Conservation (phyloP, 257 asterid species). For the Nicotiana otophora region DNA sequence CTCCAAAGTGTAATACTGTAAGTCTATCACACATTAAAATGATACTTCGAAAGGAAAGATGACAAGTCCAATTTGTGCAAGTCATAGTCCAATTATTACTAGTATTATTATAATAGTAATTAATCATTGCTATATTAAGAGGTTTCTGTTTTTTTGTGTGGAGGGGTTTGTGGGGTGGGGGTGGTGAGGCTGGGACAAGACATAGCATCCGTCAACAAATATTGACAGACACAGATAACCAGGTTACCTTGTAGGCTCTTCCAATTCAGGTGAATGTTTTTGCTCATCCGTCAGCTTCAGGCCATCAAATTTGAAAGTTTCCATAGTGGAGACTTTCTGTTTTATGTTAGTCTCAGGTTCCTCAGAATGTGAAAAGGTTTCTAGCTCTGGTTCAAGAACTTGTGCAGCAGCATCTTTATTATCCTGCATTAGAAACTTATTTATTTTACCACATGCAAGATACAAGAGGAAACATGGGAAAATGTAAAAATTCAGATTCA, state of each 20-base stretch:
- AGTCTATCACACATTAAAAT: neutral
- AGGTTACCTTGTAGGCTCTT: constrained; percentile 37
- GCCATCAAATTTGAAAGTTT: constrained; percentile 15
- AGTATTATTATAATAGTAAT: neutral
- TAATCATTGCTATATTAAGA: neutral
- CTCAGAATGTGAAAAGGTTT: constrained; percentile 23
- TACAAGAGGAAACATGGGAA: neutral
- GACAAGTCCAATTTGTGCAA: neutral
- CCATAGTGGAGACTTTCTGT: constrained; percentile 24
- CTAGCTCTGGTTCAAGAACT: constrained; percentile 12
- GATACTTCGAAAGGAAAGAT: neutral
- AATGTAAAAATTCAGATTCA: neutral
- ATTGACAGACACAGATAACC: neutral
- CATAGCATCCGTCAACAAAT: neutral
- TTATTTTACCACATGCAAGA: neutral
- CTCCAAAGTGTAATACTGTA: neutral
- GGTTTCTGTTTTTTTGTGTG: neutral
- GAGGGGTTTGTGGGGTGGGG: neutral
- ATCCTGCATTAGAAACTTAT: constrained; percentile 6
- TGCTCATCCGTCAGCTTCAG: constrained; percentile 22
- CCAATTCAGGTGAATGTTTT: constrained; percentile 27
- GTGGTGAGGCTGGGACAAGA: neutral
- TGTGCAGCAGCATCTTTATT: neutral
- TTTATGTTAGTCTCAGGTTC: constrained; percentile 19
- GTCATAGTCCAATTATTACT: no score